Evolutionary conservation across 2,329 filamentous ascomycete species (phyloP), one percentile per base, ranked within the genome.

Genomic region (Boeremia lycopersici): DNA sequence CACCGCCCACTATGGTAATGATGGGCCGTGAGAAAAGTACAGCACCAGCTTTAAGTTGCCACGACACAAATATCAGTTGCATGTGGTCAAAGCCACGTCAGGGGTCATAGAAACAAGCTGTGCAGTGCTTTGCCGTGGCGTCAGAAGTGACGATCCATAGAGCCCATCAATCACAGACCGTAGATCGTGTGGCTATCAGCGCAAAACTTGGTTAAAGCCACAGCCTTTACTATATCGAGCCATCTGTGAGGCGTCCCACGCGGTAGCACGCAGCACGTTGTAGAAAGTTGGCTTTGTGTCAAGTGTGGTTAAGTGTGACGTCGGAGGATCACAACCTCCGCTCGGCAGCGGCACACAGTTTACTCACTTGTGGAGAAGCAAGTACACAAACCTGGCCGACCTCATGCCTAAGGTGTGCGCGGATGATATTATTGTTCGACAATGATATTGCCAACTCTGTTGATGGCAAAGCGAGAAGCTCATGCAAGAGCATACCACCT

Each of bases 41-140:
- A 23, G 19, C 19, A 5, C 19, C 19, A 23, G 19, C 2, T 23
- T 5, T 29, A 49, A 38, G 40, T 61, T 56, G 59, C 64, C 56
- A 60, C 55, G 49, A 17, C 33, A 34, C 26, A 31, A 49, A 33
- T 17, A 29, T 39, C 48, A 46, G 44, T 52, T 44, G 29, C 53
- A 63, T 54, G 55, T 63, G 59, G 51, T 29, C 48, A 39, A 53
- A 63, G 58, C 61, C 64, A 68, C 64, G 53, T 59, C 56, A 61
- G 38, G 56, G 61, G 54, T 57, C 61, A 58, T 52, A 41, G 40
- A 56, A 67, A 56, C 59, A 48, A 53, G 52, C 60, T 57, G 28
- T 48, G 29, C n/a, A 10, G 10, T 47, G 34, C 28, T 33, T 34
- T 45, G 36, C 29, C 42, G 52, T 57, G 58, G 52, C 57, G 48